Conservation (phyloP, 768 basidiomycete genomes). For the Lanmaoa rubissima region DNA sequence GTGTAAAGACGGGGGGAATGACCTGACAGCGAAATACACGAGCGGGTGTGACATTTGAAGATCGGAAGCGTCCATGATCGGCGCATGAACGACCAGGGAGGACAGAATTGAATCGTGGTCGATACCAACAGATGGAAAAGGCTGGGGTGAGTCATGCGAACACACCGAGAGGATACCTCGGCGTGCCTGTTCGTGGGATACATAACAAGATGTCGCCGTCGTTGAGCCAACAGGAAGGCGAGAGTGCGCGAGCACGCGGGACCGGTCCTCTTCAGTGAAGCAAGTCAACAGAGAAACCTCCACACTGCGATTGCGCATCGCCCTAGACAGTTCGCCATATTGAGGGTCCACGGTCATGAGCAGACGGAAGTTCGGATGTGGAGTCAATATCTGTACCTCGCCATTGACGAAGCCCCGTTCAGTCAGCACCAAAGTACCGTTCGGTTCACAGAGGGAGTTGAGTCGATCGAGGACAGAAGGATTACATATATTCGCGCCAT, state of each 20-base stretch:
- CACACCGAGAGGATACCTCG: slow-evolving; percentile 19
- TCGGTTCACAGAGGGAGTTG: slow-evolving; percentile 90
- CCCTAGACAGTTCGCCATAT: slow-evolving; percentile 90
- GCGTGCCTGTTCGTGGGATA: slow-evolving; percentile 24
- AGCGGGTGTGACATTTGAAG: slow-evolving; percentile 18
- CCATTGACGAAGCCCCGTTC: slow-evolving; percentile 87
- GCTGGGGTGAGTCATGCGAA: background rate
- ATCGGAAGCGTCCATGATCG: slow-evolving; percentile 26
- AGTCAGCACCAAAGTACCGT: slow-evolving; percentile 79
- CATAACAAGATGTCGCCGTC: slow-evolving; percentile 5
- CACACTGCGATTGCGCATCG: slow-evolving; percentile 96
- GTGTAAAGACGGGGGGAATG: slow-evolving; percentile 10
- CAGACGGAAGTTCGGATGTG: slow-evolving; percentile 87
- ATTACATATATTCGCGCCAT: slow-evolving; percentile 92
- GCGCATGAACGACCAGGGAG: slow-evolving; percentile 40
- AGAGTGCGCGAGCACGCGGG: slow-evolving; percentile 44
- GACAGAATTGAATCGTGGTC: slow-evolving; percentile 51
- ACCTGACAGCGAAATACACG: slow-evolving; percentile 28
- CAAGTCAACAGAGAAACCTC: slow-evolving; percentile 61
- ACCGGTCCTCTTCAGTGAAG: slow-evolving; percentile 44
- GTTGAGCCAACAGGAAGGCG: slow-evolving; percentile 43
- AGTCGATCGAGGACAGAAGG: slow-evolving; percentile 95
- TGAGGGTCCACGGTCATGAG: slow-evolving; percentile 94
- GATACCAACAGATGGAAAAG: slow-evolving; percentile 39
- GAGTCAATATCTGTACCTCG: slow-evolving; percentile 65